Conservation (phyloP, 1,139 yeast species). For the Yamadazyma dendronema region DNA sequence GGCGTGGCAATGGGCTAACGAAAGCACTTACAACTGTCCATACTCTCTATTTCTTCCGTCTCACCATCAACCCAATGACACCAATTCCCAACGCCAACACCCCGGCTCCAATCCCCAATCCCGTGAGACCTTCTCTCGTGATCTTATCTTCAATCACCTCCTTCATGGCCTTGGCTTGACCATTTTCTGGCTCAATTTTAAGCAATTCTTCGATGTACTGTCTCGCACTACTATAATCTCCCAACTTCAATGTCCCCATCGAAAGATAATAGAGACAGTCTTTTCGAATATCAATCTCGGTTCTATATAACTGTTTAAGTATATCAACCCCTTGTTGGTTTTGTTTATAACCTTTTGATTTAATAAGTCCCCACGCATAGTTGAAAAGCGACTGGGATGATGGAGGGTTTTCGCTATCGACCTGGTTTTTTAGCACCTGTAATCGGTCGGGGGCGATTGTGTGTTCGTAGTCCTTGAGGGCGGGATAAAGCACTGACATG, state of each 20-base stretch:
- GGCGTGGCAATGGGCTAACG: no score
- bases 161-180: slow-evolving; percentile 71
- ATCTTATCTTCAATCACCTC: slow-evolving; percentile 80
- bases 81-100: slow-evolving; percentile 82
- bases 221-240: slow-evolving; percentile 84
- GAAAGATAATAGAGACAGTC: slow-evolving; percentile 88
- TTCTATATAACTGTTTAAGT: slow-evolving; percentile 71
- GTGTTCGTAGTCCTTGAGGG: slow-evolving; percentile 42
- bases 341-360: slow-evolving; percentile 57
- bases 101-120: slow-evolving; percentile 84
- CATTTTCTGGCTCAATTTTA: slow-evolving; percentile 77
- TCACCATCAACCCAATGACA: slow-evolving; percentile 54
- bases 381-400: slow-evolving; percentile 85
- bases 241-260: slow-evolving; percentile 83
- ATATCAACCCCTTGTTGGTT: slow-evolving; percentile 80
- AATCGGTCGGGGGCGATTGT: slow-evolving; percentile 78
- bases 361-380: slow-evolving; percentile 94
- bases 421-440: slow-evolving; percentile 71
- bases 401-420: slow-evolving; percentile 79
- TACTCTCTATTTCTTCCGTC: slow-evolving; percentile 27
- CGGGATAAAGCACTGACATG: slow-evolving; percentile 29
- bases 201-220: slow-evolving; percentile 79
- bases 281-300: slow-evolving; percentile 78
- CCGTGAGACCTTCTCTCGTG: slow-evolving; percentile 83
- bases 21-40: no score